Base-by-base conservation (phyloP, 257 asterid species). In the Solanum lycopersicoides region DNA sequence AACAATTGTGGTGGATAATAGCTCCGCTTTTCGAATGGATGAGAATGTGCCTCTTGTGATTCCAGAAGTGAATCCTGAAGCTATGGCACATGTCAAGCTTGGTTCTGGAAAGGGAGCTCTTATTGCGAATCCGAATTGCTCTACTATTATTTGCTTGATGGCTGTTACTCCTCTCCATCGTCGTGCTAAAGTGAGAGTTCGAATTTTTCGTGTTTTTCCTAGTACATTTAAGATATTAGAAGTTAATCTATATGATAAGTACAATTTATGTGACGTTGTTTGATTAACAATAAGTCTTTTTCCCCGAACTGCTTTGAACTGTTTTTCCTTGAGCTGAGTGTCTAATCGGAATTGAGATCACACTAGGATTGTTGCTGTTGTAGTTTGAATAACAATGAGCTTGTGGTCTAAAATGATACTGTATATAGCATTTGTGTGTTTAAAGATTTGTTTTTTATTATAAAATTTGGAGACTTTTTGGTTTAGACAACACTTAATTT, bases 1-100 rank as follows among this genome's bases (percentile, higher is more conserved):
- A 53, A 47, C 93, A 37, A 79, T 97, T 89, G 99, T 97, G 2
- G 99, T 97, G 88, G 99, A 97, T 91, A 97, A 97, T 88, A 97
- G 99, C 93, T 97, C 98, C 3, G 99, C 99, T 5, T 97, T 97
- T 90, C 91, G 99, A 88, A 97, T 97, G 99, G 96, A 90, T 68
- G 98, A 94, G 7, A 97, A 95, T 20, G 88, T 95, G 45, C 99
- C 98, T 4, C 94, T 97, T 5, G 98, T 97, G 88, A 94, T 97
- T 42, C 98, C 98, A 4, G 99, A 97, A 91, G 99, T 97, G 63
- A 97, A 97, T 92, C 97, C 98, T 4, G 98, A 92, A 87, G 98
- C 98, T 18, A 95, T 95, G 99, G 90, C 86, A 63, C 96, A 95
- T 30, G 91, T 97, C 60, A 97, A 93, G 94, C 50, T 95, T 41